A percentile compares a stretch with the other conserved stretches of the same genome.
phyloP scores from a whole-genome alignment of 768 basidiomycete genomes.

The Cytidiella melzeri region DNA sequence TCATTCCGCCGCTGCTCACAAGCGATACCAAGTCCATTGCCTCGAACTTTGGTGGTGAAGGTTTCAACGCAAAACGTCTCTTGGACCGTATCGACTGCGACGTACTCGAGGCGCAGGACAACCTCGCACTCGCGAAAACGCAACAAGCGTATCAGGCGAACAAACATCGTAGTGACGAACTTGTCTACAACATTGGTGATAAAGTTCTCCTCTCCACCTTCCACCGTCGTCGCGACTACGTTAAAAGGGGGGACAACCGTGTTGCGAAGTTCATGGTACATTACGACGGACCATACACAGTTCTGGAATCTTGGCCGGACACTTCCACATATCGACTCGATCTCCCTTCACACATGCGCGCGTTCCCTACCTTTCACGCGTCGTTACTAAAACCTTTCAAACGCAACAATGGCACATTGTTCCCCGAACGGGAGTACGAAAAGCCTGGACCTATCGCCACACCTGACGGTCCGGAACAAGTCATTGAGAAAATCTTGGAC shows the following conservation, averaged over 20 bases:
- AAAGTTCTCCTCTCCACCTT: constrained; percentile 30
- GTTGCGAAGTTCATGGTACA: constrained; percentile 38
- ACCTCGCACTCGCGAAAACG: constrained; percentile 25
- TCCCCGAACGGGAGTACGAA: constrained; percentile 25
- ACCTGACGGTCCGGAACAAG: constrained; percentile 20
- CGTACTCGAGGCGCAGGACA: constrained; percentile 28
- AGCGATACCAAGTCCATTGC: not conserved
- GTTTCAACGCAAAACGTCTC: not conserved
- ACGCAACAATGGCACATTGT: constrained; percentile 31
- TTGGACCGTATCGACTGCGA: constrained; percentile 11
- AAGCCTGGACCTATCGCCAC: constrained; percentile 20
- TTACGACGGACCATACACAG: constrained; percentile 24
- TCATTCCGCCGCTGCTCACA: constrained; percentile 15
- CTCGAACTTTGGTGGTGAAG: not conserved
- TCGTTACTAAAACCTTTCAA: constrained; percentile 23
- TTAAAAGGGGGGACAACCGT: constrained; percentile 14
- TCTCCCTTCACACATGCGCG: constrained; percentile 12
- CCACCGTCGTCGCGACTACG: constrained; percentile 23
- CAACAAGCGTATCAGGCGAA: constrained; percentile 25
- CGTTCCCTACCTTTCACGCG: constrained; percentile 31
- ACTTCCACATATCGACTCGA: constrained; percentile 18
- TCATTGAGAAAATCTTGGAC: constrained; percentile 28
- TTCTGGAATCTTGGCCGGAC: constrained; percentile 13
- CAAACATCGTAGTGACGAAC: constrained; percentile 17
- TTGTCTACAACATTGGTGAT: constrained; percentile 25